Evolutionary conservation across 768 basidiomycete genomes (phyloP).

Genomic region (Megacollybia marginata): DNA sequence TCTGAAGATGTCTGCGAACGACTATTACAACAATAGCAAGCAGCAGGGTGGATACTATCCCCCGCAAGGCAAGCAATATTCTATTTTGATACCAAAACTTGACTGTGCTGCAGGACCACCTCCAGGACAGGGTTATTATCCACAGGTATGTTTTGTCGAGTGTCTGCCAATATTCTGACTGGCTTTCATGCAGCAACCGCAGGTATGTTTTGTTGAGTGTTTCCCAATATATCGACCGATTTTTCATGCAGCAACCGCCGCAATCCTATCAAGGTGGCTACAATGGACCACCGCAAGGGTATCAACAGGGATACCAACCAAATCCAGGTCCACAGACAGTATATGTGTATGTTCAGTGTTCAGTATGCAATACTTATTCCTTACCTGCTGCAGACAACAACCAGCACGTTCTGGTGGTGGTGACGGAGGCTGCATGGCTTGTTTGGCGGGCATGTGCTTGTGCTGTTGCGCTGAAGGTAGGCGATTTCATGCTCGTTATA

Average conservation of each 20-base stretch:
- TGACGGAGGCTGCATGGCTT: slow-evolving; percentile 48
- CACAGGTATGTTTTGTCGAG: slow-evolving; percentile 27
- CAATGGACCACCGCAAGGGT: slow-evolving; percentile 24
- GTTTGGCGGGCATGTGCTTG: slow-evolving; percentile 53
- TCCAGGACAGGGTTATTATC: slow-evolving; percentile 67
- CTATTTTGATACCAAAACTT: too few relatives aligned
- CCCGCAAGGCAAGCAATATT: slow-evolving; percentile 33
- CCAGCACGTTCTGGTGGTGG: slow-evolving; percentile 32
- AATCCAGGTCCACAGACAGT: slow-evolving; percentile 64
- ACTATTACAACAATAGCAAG: slow-evolving; percentile 55
- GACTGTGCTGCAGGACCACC: slow-evolving; percentile 31
- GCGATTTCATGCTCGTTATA: slow-evolving; percentile 13
- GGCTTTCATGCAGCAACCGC: slow-evolving; percentile 47
- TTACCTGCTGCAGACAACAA: slow-evolving; percentile 34
- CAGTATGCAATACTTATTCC: neutral
- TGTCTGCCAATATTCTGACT: neutral
- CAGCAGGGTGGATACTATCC: slow-evolving; percentile 51
- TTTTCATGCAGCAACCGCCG: slow-evolving; percentile 53
- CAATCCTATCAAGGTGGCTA: slow-evolving; percentile 53
- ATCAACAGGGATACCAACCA: slow-evolving; percentile 49
- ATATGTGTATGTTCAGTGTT: slow-evolving; percentile 54
- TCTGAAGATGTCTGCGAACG: slow-evolving; percentile 58
- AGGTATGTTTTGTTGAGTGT: slow-evolving; percentile 1
- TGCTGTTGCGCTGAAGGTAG: slow-evolving; percentile 74
- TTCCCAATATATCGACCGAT: neutral